Evolutionary conservation across 768 basidiomycete genomes (phyloP).

Genomic region (Hericium rajendrae): DNA sequence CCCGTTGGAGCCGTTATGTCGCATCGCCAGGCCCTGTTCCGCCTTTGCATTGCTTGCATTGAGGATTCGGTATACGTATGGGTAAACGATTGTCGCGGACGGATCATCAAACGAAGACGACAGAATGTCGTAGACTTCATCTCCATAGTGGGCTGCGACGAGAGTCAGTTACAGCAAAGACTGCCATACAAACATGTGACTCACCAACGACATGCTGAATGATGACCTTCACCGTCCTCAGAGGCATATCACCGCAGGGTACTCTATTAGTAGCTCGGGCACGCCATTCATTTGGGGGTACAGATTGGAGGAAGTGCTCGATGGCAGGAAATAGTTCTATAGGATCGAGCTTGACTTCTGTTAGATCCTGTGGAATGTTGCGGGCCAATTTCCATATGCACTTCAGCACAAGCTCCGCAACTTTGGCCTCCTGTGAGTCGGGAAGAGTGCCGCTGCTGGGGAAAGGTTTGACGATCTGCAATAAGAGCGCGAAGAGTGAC

Average conservation of each 20-base stretch:
- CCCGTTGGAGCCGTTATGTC: constrained; percentile 15
- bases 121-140: constrained; percentile 85
- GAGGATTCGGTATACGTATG: constrained; percentile 87
- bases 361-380: constrained; percentile 87
- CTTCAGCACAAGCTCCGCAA: constrained; percentile 88
- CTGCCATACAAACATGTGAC: constrained; percentile 23
- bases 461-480: constrained; percentile 80
- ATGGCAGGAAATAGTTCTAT: constrained; percentile 86
- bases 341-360: constrained; percentile 70
- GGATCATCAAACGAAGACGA: constrained; percentile 89
- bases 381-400: constrained; percentile 98
- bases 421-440: constrained; percentile 76
- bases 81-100: constrained; percentile 95
- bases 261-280: constrained; percentile 83
- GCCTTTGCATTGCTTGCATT: constrained; percentile 51
- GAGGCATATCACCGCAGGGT: constrained; percentile 95
- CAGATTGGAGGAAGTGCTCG: constrained; percentile 87
- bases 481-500: constrained; percentile 70
- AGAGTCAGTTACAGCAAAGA: background rate
- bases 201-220: constrained; percentile 93
- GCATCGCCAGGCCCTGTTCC: constrained; percentile 14
- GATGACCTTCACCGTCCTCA: constrained; percentile 96
- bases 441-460: constrained; percentile 59
- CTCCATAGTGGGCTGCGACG: constrained; percentile 64
- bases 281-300: constrained; percentile 95